phyloP scores from a whole-genome alignment of 805 yeast species.

The Kurtzmaniella cleridarum region DNA sequence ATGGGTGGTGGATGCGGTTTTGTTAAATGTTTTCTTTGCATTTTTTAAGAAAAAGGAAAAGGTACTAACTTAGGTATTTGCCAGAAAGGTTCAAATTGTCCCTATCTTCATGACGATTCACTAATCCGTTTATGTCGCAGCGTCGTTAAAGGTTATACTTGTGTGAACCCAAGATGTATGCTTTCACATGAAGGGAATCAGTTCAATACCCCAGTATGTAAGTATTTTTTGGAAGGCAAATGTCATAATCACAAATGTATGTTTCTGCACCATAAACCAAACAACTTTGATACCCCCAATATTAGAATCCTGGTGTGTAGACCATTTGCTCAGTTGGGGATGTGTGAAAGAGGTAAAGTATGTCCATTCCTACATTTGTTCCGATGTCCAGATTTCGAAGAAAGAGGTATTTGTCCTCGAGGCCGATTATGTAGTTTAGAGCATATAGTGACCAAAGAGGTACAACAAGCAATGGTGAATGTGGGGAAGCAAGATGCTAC shows the following conservation, averaged over 20 bases:
- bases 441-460: conserved; percentile 35
- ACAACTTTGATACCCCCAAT: conserved; percentile 40
- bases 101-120: conserved; percentile 45
- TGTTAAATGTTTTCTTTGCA: conserved; percentile 2
- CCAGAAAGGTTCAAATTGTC: conserved; percentile 46
- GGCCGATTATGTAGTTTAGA: conserved; percentile 46
- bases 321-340: conserved; percentile 63
- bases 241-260: conserved; percentile 46
- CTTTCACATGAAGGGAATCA: conserved; percentile 54
- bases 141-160: conserved; percentile 37
- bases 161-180: conserved; percentile 45
- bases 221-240: conserved; percentile 18
- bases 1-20: too few species aligned
- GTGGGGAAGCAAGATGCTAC: conserved; percentile 9
- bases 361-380: conserved; percentile 56
- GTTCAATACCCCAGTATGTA: conserved; percentile 46
- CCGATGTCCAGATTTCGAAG: conserved; percentile 70
- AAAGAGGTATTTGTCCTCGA: conserved; percentile 53
- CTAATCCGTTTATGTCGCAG: conserved; percentile 53
- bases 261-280: conserved; percentile 42
- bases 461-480: conserved; percentile 20
- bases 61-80: conserved; percentile 42
- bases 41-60: not conserved
- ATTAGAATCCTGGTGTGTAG: conserved; percentile 50
- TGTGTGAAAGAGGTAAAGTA: conserved; percentile 54